Evolutionary conservation across 441 rosid species (phyloP), one percentile per base, ranked within the genome.

Genomic region (Eruca vesicaria): DNA sequence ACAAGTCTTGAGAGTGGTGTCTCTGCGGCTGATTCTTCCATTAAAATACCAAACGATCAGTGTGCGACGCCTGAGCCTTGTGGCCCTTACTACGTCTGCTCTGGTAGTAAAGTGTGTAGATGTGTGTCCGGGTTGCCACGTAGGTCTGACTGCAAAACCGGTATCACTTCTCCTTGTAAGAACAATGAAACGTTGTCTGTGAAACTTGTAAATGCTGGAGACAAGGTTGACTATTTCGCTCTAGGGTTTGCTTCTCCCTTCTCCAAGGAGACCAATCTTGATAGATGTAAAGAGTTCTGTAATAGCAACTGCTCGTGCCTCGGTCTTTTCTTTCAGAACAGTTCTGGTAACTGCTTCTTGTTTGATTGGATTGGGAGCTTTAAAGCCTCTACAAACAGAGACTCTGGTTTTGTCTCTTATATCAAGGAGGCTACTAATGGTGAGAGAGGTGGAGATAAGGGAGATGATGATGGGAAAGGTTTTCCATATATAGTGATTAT

Each of bases 31-130:
- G 66, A 78, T 62, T 81, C 94, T 58, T 0, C 74, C 8, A 82
- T 12, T 8, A 88, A 80, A 75, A 91, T 95, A 66, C 99, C 98
- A 0, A 69, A 33, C 4, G 85, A 86, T 82, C 72, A 67, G 12
- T 96, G 99, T 59, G 73, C 83, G 31, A 87, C 89, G 26, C 99
- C 99, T 0, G 90, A 90, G 78, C 73, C 97, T 71, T 96, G 98
- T 73, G 87, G 58, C 9, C 67, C 90, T 7, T 90, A 89, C 82
- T 66, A 63, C 28, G 82, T 82, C 68, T 96, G 99, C 79, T 80
- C 81, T 1, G 87, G 74, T 66, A 76, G 62, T 66, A 87, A 82
- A 64, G 74, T 56, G 36, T 96, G 98, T 74, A 81, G 69, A 67
- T 96, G 99, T 81, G 92, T 86, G 52, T 55, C 91, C 3, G 87